Evolutionary conservation across 306 rosid species (phyloP), one percentile per base, ranked within the genome.

Genomic region (Inga oerstediana): DNA sequence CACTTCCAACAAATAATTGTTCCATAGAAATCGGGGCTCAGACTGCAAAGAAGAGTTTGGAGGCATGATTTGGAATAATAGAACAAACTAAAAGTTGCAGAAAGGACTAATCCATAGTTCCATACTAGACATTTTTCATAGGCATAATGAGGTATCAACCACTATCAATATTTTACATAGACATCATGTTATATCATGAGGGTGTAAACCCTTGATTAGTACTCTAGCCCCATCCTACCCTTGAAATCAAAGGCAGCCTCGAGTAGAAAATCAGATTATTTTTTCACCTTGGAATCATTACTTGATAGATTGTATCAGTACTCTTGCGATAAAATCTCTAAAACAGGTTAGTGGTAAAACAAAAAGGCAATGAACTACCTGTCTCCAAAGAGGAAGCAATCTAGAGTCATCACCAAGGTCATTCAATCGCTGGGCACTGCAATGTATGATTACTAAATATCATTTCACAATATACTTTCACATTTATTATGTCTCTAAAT

Each of bases 351-450:
- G 34, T 2, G 75, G 74, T 17, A 12, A 74, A 79, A 79, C 80
- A 59, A 24, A 24, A 20, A 72, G 66, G 68, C 32, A 67, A 35
- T 49, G 70, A 82, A 54, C 51, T 81, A 88, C 98, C 92, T 94
- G 98, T 92, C 97, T 91, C 97, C 98, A 94, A 72, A 94, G 94
- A 84, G 98, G 98, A 76, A 94, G 92, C 83, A 89, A 85, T 77
- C 83, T 92, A 49, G 98, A 91, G 69, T 92, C 97, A 41, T 89
- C 89, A 22, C 95, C 97, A 22, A 94, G 81, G 82, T 90, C 91
- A 79, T 88, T 89, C 86, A 89, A 70, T 82, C 90, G 79, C 78
- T 94, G 98, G 22, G 87, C 84, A 78, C 98, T 94, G 94, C 82
- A 86, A 27, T 92, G 91, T 77, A 85, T n/a, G 67, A 81, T 43